phyloP scores from a whole-genome alignment of 2,329 filamentous ascomycete genomes.

The Pseudonectria foliicola region DNA sequence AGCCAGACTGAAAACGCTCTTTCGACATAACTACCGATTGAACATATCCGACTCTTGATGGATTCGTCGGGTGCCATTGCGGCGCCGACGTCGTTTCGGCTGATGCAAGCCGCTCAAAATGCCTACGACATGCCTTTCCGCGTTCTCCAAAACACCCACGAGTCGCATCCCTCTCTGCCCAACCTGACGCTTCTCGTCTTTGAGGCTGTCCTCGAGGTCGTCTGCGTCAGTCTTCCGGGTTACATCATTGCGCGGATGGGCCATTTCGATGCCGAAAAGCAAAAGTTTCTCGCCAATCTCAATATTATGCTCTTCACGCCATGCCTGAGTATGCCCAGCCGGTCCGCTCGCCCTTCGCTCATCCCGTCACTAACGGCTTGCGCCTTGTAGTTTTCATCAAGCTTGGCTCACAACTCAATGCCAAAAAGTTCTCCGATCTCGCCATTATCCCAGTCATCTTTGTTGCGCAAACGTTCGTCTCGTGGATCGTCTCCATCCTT shows the following conservation, averaged over 20 bases:
- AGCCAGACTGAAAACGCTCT: no score
- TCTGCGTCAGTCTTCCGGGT: constrained; percentile 89
- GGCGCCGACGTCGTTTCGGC: constrained; percentile 39
- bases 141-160: constrained; percentile 35
- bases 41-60: constrained; percentile 22
- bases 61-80: constrained; percentile 31
- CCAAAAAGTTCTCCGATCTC: constrained; percentile 81
- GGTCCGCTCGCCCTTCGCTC: background rate
- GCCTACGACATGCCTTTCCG: constrained; percentile 36
- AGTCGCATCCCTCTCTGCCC: constrained; percentile 56
- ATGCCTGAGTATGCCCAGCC: constrained; percentile 67
- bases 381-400: constrained; percentile 76
- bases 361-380: constrained; percentile 12
- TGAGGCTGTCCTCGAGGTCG: constrained; percentile 88
- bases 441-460: constrained; percentile 96
- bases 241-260: constrained; percentile 87
- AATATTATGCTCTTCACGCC: constrained; percentile 96
- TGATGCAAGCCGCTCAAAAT: constrained; percentile 30
- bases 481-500: constrained; percentile 65
- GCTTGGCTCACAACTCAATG: constrained; percentile 86
- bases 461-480: constrained; percentile 76
- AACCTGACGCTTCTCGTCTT: constrained; percentile 79
- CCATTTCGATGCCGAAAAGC: constrained; percentile 90
- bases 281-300: constrained; percentile 93
- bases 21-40: constrained; percentile 3